Percentiles rank a stretch among this genome's conserved stretches.
These are phyloP conservation scores for Vaccinium darrowii DNA, from an alignment of 148 eudicot species.

Conservation along the genomic window DNA sequence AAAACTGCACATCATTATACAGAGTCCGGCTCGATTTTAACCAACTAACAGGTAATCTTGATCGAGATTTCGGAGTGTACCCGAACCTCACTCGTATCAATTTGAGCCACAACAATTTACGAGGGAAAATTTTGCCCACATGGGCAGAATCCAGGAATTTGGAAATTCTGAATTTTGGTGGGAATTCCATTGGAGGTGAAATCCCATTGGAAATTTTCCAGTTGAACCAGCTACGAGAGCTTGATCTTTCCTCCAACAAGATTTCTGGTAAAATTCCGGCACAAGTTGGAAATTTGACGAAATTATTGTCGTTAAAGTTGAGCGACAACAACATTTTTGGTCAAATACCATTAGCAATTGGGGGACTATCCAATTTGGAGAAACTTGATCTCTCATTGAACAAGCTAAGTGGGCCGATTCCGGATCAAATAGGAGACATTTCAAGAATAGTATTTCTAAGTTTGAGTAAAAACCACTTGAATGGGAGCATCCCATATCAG, in stretches of 20 bases:
- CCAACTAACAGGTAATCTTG: conserved; percentile 4
- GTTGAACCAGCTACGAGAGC: not conserved
- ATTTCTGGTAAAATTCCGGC: too few relatives aligned
- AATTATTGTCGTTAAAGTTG: conserved; percentile 5
- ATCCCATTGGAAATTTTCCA: not conserved
- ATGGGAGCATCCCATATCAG: conserved; percentile 16
- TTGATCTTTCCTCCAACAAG: conserved; percentile 10
- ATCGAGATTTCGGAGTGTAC: conserved; percentile 4
- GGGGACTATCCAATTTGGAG: not conserved
- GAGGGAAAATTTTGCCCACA: not conserved
- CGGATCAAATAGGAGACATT: conserved; percentile 19
- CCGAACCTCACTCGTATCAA: not conserved
- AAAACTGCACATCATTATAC: conserved; percentile 9
- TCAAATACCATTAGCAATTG: conserved; percentile 10
- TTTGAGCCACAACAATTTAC: not conserved
- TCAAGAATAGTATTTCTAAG: conserved; percentile 16
- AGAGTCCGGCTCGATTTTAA: conserved; percentile 17
- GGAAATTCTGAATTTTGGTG: not conserved
- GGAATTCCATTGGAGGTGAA: not conserved
- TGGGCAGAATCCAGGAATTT: conserved; percentile 4
- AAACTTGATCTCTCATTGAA: conserved; percentile 24
- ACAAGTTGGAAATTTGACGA: too few relatives aligned
- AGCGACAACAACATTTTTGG: conserved; percentile 25
- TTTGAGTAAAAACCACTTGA: conserved; percentile 22
- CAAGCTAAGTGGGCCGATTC: conserved; percentile 22